A percentile compares a stretch with the other conserved stretches of the same genome.
phyloP scores from a whole-genome alignment of 352 stramenopile genomes.

The Phytophthora syringae region DNA sequence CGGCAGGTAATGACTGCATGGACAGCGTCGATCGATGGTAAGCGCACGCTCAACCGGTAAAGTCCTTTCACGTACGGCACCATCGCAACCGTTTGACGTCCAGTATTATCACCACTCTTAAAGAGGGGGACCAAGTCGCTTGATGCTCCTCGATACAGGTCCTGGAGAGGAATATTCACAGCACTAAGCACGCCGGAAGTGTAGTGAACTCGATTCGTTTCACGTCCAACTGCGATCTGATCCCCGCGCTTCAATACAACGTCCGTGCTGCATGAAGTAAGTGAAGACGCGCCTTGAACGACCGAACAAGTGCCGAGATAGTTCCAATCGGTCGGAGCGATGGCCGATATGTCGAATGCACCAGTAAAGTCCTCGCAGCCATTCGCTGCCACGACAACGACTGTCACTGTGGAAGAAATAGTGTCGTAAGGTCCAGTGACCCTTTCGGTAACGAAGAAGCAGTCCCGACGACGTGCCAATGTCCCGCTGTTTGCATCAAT shows the following conservation, averaged over 20 bases:
- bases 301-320: conserved; percentile 78
- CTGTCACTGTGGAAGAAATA: conserved; percentile 29
- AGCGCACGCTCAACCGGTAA: conserved; percentile 88
- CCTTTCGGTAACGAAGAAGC: conserved; percentile 68
- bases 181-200: conserved; percentile 61
- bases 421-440: conserved; percentile 43
- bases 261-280: conserved; percentile 56
- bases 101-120: conserved; percentile 64
- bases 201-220: conserved; percentile 70
- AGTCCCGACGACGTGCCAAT: conserved; percentile 57
- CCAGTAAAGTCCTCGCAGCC: conserved; percentile 60
- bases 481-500: conserved; percentile 67
- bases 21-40: conserved; percentile 80
- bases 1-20: conserved; percentile 65
- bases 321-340: conserved; percentile 62
- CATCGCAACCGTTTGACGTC: conserved; percentile 88
- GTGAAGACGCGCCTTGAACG: conserved; percentile 13
- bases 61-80: conserved; percentile 90
- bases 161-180: conserved; percentile 72
- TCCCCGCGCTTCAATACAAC: conserved; percentile 83
- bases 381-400: conserved; percentile 59
- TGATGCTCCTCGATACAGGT: conserved; percentile 62
- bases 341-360: conserved; percentile 58
- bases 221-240: conserved; percentile 76
- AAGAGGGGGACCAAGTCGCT: conserved; percentile 72